Conservation (phyloP, 495 filamentous ascomycete species). For the Penicillium desertorum region DNA sequence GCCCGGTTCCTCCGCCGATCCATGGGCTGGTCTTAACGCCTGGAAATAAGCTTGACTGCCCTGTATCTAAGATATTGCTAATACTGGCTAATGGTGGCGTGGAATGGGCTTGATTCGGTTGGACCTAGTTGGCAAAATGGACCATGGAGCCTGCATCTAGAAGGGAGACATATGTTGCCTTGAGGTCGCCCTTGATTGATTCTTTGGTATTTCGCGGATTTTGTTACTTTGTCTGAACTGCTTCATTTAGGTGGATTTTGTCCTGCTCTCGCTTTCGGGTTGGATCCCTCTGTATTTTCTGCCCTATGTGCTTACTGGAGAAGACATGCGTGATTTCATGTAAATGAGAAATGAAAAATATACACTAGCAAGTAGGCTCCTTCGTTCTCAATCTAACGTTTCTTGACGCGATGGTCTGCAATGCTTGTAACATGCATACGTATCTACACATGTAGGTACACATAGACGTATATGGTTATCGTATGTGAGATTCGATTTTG, state of each 20-base stretch:
- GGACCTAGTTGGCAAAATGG: background rate
- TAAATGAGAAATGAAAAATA: conserved; percentile 11
- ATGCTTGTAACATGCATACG: too few species aligned
- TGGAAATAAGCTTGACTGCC: conserved; percentile 63
- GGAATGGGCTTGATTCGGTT: background rate
- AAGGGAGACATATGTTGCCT: conserved; percentile 1
- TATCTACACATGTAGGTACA: background rate
- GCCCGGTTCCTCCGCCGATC: conserved; percentile 53
- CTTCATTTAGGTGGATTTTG: background rate
- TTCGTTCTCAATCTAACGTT: background rate
- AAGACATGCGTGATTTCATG: conserved; percentile 1
- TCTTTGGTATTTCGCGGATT: background rate
- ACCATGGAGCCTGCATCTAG: background rate
- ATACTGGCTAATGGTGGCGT: background rate
- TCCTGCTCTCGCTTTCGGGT: background rate
- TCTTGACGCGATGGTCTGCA: background rate
- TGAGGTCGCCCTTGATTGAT: conserved; percentile 5
- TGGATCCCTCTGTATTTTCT: background rate
- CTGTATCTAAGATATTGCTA: background rate
- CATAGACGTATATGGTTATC: background rate
- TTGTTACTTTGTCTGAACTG: background rate
- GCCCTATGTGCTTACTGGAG: background rate
- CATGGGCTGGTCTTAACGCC: conserved; percentile 82
- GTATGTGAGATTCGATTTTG: background rate
- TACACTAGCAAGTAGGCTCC: conserved; percentile 7